Conservation (phyloP, 2,329 filamentous ascomycete genomes). For the Trichophyton verrucosum region DNA sequence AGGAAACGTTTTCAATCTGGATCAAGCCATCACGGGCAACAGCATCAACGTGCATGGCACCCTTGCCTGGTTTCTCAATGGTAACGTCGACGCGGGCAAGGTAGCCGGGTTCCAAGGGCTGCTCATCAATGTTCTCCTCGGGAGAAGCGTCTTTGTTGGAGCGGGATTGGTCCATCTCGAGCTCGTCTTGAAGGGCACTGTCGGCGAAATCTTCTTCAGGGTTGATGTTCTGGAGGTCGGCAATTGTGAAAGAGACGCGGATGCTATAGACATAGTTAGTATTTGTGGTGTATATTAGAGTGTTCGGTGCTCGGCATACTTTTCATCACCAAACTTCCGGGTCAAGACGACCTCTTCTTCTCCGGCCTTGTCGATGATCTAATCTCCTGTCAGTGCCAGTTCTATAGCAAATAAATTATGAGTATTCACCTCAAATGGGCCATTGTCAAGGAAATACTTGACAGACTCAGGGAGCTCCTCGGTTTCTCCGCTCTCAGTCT, state of each 20-base stretch:
- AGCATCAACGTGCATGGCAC: conserved; percentile 77
- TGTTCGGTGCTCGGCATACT: conserved; percentile 42
- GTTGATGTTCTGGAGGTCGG: conserved; percentile 61
- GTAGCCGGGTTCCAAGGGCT: conserved; percentile 46
- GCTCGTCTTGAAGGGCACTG: conserved; percentile 45
- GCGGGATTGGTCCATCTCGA: conserved; percentile 41
- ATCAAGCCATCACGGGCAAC: conserved; percentile 75
- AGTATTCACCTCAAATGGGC: conserved; percentile 58
- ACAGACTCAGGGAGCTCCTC: conserved; percentile 63
- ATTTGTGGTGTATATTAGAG: background rate
- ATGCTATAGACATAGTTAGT: conserved; percentile 39
- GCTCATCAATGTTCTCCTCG: conserved; percentile 44
- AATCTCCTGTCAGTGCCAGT: conserved; percentile 2
- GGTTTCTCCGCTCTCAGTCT: conserved; percentile 64
- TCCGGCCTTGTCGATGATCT: conserved; percentile 63
- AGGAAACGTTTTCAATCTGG: conserved; percentile 80
- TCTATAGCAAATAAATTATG: background rate
- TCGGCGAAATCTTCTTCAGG: conserved; percentile 46
- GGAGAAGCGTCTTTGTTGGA: conserved; percentile 44
- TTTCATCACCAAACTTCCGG: conserved; percentile 75
- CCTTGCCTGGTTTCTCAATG: conserved; percentile 74
- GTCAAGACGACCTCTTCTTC: conserved; percentile 79
- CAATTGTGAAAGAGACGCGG: conserved; percentile 71
- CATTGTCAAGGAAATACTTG: conserved; percentile 78
- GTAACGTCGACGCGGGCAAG: conserved; percentile 76